phyloP scores from a whole-genome alignment of 495 filamentous ascomycete species.

The Alectoria sarmentosa region DNA sequence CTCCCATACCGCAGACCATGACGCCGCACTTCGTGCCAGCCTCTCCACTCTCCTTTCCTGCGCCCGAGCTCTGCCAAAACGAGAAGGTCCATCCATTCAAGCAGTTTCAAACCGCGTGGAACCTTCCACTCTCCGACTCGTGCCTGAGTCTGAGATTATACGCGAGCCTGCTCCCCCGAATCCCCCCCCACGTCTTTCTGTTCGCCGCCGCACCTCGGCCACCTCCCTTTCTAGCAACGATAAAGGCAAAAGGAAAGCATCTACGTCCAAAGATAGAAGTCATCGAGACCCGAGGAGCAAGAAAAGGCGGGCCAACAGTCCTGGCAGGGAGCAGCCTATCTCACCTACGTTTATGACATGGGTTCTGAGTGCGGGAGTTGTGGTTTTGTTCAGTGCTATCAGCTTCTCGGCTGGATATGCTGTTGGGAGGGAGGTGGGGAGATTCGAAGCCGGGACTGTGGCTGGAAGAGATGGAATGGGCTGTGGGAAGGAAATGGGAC shows the following conservation, averaged over 20 bases:
- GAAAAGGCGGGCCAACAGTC: conserved; percentile 37
- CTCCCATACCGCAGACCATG: conserved; percentile 76
- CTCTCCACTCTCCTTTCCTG: conserved; percentile 92
- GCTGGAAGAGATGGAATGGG: conserved; percentile 32
- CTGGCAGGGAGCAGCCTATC: conserved; percentile 32
- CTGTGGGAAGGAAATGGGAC: conserved; percentile 32
- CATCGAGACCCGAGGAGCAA: conserved; percentile 42
- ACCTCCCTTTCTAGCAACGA: conserved; percentile 26
- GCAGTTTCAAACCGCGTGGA: conserved; percentile 29
- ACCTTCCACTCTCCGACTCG: conserved; percentile 49
- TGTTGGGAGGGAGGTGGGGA: conserved; percentile 74
- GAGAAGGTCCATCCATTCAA: conserved; percentile 35
- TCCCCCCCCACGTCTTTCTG: conserved; percentile 25
- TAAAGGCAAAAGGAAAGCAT: conserved; percentile 46
- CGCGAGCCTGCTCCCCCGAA: conserved; percentile 33
- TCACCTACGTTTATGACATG: conserved; percentile 80
- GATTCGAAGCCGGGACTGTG: conserved; percentile 49
- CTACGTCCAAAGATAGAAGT: conserved; percentile 46
- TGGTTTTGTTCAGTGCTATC: conserved; percentile 83
- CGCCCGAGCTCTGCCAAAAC: conserved; percentile 76
- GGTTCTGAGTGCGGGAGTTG: conserved; percentile 86
- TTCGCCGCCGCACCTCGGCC: conserved; percentile 25
- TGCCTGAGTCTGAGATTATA: conserved; percentile 70
- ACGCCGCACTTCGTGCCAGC: conserved; percentile 85
- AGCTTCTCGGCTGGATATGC: conserved; percentile 93